Evolutionary conservation across 1,284 basidiomycete species (phyloP).

Genomic region (Amylostereum areolatum): DNA sequence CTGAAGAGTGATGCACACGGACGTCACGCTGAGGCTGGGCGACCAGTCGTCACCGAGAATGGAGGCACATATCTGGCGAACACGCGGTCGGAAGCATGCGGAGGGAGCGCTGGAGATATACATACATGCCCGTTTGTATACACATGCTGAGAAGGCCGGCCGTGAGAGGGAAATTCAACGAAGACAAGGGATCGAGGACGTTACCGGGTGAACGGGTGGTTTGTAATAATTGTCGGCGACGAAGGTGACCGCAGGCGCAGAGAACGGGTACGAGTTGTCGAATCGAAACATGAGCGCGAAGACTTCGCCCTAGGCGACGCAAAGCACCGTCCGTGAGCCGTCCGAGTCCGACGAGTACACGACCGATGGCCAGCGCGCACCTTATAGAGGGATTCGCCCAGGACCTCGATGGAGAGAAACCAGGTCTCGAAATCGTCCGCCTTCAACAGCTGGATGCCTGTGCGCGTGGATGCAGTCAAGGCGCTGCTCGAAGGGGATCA

Average conservation of each 20-base stretch:
- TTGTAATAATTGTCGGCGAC: slow-evolving; percentile 55
- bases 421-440: slow-evolving; percentile 73
- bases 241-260: slow-evolving; percentile 78
- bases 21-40: slow-evolving; percentile 71
- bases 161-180: slow-evolving; percentile 12
- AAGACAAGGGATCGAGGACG: slow-evolving; percentile 21
- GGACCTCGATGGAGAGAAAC: slow-evolving; percentile 70
- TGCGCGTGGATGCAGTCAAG: neutral
- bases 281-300: slow-evolving; percentile 76
- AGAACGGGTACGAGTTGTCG: slow-evolving; percentile 71
- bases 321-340: neutral
- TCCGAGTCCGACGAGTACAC: too few relatives aligned
- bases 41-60: slow-evolving; percentile 85
- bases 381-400: slow-evolving; percentile 72
- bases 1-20: slow-evolving; percentile 77
- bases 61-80: slow-evolving; percentile 69
- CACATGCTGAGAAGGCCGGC: slow-evolving; percentile 49
- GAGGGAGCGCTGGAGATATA: slow-evolving; percentile 10
- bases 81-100: slow-evolving; percentile 11
- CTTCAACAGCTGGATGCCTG: slow-evolving; percentile 64
- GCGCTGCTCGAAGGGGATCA: neutral
- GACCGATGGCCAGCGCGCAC: slow-evolving; percentile 27
- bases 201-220: slow-evolving; percentile 70
- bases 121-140: slow-evolving; percentile 82
- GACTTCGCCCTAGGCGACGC: slow-evolving; percentile 51